Base-by-base conservation (phyloP, 2,329 filamentous ascomycete species). In the Pseudogymnoascus pannorum region DNA sequence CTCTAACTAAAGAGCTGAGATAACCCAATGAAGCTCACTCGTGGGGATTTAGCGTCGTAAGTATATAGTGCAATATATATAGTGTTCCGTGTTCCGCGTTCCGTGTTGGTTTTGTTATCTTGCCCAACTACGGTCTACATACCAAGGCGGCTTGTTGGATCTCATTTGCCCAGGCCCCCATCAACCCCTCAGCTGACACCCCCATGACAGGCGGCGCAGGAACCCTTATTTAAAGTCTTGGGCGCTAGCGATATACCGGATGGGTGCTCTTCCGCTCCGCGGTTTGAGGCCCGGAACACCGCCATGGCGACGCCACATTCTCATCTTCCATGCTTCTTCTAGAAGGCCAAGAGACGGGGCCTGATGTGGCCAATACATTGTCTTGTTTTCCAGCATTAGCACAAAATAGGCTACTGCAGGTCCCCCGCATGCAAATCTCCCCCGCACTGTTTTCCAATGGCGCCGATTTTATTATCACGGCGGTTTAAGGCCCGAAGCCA, bases 401-500 rank as follows among this genome's bases (percentile, higher is more conserved):
- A 58, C 31, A 26, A 36, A 58, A 58, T 8, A n/a, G 57, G 57
- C 31, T 58, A 58, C 57, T 58, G 24, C 48, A 54, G 48, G 48
- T 18, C 16, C 26, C 48, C 48, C 48, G 48, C 48, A 54, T 58
- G 18, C 57, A 36, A 58, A 58, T 58, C 57, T 38, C 18, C 57
- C 57, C 57, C 31, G 57, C 57, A 58, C 20, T 58, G 29, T 58
- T 58, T 58, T 22, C 4, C 6, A 58, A 24, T 35, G 31, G 20
- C 29, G 18, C 9, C 57, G 57, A 58, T n/a, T 58, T 35, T 58
- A 58, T 40, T 36, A 36, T 40, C 57, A 38, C 18, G 31, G 57
- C 57, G 57, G 57, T 58, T 22, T 35, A 58, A 58, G 57, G 57
- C 31, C 57, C 57, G 57, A 36, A 40, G 35, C 57, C 35, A 58